Percentiles rank a stretch among this genome's conserved stretches.
Evolutionary conservation across 352 stramenopile genomes (phyloP).

Genomic region (Phytophthora idaei): DNA sequence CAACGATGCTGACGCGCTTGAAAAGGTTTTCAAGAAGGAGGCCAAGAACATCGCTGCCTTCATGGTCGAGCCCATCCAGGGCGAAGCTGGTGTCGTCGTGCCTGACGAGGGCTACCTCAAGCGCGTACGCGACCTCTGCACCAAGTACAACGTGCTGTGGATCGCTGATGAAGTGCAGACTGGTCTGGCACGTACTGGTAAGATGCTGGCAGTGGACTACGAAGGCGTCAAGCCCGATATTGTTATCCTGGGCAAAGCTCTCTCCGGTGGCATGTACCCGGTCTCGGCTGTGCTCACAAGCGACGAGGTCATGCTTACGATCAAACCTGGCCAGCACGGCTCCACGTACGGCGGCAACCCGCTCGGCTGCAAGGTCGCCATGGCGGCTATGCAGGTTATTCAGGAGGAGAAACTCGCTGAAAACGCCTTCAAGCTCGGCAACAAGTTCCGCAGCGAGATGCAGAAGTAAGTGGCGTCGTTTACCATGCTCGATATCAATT

Average conservation of each 20-base stretch:
- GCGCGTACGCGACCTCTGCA: constrained; percentile 90
- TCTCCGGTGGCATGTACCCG: constrained; percentile 97
- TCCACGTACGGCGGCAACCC: constrained; percentile 98
- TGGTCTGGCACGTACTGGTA: constrained; percentile 96
- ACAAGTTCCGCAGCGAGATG: constrained; percentile 94
- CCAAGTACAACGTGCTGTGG: constrained; percentile 98
- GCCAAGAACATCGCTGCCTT: constrained; percentile 95
- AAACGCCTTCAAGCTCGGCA: constrained; percentile 93
- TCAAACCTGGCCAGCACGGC: constrained; percentile 97
- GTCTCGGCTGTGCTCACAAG: constrained; percentile 97
- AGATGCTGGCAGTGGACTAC: constrained; percentile 96
- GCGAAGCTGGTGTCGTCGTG: constrained; percentile 74
- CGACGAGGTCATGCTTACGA: constrained; percentile 98
- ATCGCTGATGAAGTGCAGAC: constrained; percentile 99
- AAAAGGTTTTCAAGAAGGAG: constrained; percentile 81
- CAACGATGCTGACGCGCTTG: constrained; percentile 92
- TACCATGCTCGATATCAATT: neutral
- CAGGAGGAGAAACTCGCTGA: constrained; percentile 96
- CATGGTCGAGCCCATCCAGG: constrained; percentile 99
- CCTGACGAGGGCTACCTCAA: constrained; percentile 84
- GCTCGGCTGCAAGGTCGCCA: constrained; percentile 97
- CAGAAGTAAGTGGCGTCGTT: constrained; percentile 45
- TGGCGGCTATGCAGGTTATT: constrained; percentile 92
- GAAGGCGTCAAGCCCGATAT: constrained; percentile 98
- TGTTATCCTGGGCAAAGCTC: constrained; percentile 95